These are phyloP conservation scores for Aspergillus oerlinghausenensis DNA, from an alignment of 2,329 filamentous ascomycete species.

Conservation along the genomic window DNA sequence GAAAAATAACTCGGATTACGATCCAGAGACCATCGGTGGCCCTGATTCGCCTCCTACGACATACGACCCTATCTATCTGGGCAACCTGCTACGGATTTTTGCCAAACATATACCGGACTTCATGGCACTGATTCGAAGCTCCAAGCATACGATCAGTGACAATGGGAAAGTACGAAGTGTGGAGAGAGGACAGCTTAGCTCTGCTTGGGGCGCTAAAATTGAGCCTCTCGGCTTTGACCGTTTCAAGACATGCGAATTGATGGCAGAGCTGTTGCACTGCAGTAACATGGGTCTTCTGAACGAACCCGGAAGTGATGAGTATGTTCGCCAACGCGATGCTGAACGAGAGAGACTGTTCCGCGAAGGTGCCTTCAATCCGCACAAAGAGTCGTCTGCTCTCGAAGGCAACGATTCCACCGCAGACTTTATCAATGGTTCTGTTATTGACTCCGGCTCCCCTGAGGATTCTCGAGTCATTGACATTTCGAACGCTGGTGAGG, in stretches of 20 bases:
- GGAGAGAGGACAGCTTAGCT: slow-evolving; percentile 69
- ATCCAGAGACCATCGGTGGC: slow-evolving; percentile 81
- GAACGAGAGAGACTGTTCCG: slow-evolving; percentile 75
- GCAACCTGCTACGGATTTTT: slow-evolving; percentile 82
- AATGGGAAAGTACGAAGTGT: slow-evolving; percentile 56
- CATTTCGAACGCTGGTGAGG: slow-evolving; percentile 76
- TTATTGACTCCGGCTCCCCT: slow-evolving; percentile 45
- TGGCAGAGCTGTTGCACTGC: slow-evolving; percentile 95
- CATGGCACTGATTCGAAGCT: slow-evolving; percentile 81
- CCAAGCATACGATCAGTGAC: slow-evolving; percentile 55
- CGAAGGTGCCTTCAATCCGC: slow-evolving; percentile 64
- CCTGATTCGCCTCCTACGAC: slow-evolving; percentile 74
- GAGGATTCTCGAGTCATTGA: slow-evolving; percentile 69
- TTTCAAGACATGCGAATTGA: slow-evolving; percentile 98
- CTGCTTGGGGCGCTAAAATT: slow-evolving; percentile 85
- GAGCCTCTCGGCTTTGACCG: slow-evolving; percentile 94
- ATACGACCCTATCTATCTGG: slow-evolving; percentile 91
- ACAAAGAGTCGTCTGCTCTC: slow-evolving; percentile 47
- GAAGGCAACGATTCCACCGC: slow-evolving; percentile 52
- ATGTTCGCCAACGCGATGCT: slow-evolving; percentile 72
- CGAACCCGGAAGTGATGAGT: slow-evolving; percentile 80
- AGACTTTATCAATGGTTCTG: slow-evolving; percentile 41
- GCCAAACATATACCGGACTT: slow-evolving; percentile 90
- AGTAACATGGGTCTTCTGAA: slow-evolving; percentile 98
- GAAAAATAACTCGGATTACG: slow-evolving; percentile 99